Percentiles rank a stretch among this genome's conserved stretches.
Conservation (phyloP, 345 rosid genomes). For the rapeseed (Brassica napus) region DNA sequence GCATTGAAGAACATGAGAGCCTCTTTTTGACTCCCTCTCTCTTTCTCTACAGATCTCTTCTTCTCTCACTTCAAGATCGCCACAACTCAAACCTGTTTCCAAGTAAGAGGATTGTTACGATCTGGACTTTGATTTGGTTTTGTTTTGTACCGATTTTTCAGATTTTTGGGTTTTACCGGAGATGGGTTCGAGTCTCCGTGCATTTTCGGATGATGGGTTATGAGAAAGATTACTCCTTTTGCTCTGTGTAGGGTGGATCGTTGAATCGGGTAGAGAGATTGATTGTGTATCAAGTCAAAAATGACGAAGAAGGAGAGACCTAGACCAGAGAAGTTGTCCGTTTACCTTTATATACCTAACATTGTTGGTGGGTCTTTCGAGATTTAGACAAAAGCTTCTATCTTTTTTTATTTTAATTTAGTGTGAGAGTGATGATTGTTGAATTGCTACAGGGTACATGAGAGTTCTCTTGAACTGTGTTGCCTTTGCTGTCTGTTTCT, state of each 20-base stretch:
- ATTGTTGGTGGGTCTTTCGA: conserved; percentile 69
- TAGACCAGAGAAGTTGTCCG: conserved; percentile 61
- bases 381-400: conserved; percentile 4
- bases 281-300: conserved; percentile 4
- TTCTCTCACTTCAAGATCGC: conserved; percentile 7
- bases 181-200: conserved; percentile 18
- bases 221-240: background rate
- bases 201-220: conserved; percentile 17
- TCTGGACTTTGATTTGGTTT: background rate
- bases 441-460: conserved; percentile 59
- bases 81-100: background rate
- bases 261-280: background rate
- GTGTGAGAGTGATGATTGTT: conserved; percentile 10
- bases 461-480: conserved; percentile 80
- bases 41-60: conserved; percentile 19
- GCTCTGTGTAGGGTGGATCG: conserved; percentile 33
- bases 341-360: conserved; percentile 89
- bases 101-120: conserved; percentile 22
- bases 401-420: too few species aligned
- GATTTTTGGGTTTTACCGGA: conserved; percentile 1
- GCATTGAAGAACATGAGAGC: conserved; percentile 2
- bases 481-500: conserved; percentile 88
- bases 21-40: background rate
- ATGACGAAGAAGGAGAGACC: conserved; percentile 72
- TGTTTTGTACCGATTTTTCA: background rate